Base-by-base conservation (phyloP, 306 rosid genomes). In the Vachellia collinsii region DNA sequence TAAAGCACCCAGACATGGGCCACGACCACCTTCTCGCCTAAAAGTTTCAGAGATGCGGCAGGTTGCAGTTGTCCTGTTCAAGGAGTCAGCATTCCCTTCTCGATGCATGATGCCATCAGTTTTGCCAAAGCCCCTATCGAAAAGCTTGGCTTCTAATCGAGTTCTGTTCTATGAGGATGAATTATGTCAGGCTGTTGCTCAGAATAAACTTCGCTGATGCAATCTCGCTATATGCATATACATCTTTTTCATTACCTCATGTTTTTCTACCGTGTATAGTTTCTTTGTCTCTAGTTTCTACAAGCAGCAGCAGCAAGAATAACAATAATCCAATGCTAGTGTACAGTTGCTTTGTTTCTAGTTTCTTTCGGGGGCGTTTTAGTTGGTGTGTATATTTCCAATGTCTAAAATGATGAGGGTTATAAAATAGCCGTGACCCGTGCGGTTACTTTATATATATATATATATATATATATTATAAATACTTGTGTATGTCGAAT, bases 151-250 rank as follows among this genome's bases (percentile, higher is more conserved):
- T 76, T 92, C 98, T 11, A 91, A 89, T 84, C 85, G 98, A 80
- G 98, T 90, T 82, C 86, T 95, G 50, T 95, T 95, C 85, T 93
- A 88, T n/a, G 99, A 93, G 88, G 99, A 95, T 34, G 99, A 95
- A 77, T 84, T 93, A 61, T 95, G 99, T 75, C 91, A 95, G 82
- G 99, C 99, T 58, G 99, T 95, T 80, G 96, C 97, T 77, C 99
- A 95, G 86, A 95, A 95, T 76, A 95, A 91, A 73, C 99, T 93
- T 80, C 94, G 83, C 74, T 92, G 87, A 91, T 20, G 76, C 63
- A 10, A 56, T 79, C 74, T 34, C 80, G 72, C 77, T 69, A 44
- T 22, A 23, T 2, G 1, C 51, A 20, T 1, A 11, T 12, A 7
- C 2, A 5, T 11, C 39, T 25, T 61, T 50, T 29, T 63, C 36